Base-by-base conservation (phyloP, 148 eudicot genomes). In the Mesembryanthemum crystallinum region DNA sequence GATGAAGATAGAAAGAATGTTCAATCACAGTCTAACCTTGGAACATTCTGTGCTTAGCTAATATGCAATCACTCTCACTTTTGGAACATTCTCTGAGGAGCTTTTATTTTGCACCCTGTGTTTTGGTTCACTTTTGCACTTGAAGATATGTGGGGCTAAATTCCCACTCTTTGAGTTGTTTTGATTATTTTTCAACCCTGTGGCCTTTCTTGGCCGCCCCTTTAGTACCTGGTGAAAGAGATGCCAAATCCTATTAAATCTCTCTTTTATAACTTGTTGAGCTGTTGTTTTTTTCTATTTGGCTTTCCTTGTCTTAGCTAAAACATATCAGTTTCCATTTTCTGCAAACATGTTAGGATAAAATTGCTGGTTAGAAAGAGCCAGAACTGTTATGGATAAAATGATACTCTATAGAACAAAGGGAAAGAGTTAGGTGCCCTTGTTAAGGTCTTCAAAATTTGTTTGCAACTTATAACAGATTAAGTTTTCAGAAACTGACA, bases 31-130 rank as follows among this genome's bases (percentile, higher is more conserved):
- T 37, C 57, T 52, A 61, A 37, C 49, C 23, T 73, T 49, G 9
- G 75, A 70, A 64, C 66, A 71, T 71, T 80, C 67, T 76, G 30
- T 71, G 15, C 10, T 52, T 64, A 74, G 67, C 66, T 75, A 70
- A 37, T 80, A 45, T 54, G 39, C 23, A 64, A 39, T 66, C 21
- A 49, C 9, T 71, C 3, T 20, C 25, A 65, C 64, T 30, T 59
- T 75, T 2, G 59, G 64, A 67, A 65, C 33, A 78, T 66, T 55
- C 20, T 52, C n/a, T n/a, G 35, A 51, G n/a, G 55, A 42, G n/a
- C 67, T 73, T 76, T 68, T 18, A 33, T 76, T 74, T 59, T 61
- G 28, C 35, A 73, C 63, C 75, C 60, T 79, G n/a, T 49, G 65
- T 62, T 52, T 64, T 75, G 69, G 45, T 47, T 45, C 20, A n/a